Evolutionary conservation across 352 stramenopile genomes (phyloP).

Genomic region (Pythium angustatum): DNA sequence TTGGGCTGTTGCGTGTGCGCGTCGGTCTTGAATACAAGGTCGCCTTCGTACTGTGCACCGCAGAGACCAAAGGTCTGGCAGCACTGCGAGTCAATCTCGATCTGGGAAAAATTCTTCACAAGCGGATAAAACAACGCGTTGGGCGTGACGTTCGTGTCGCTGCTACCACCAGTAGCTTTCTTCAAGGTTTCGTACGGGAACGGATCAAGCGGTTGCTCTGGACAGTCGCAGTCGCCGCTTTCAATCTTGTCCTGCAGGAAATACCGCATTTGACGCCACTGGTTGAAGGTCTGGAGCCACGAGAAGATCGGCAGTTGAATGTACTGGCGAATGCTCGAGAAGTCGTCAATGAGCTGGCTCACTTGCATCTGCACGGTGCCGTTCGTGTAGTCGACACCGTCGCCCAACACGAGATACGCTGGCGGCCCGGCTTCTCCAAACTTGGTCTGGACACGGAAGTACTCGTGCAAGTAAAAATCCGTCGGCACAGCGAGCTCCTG

Average conservation of each 20-base stretch:
- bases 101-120: constrained; percentile 84
- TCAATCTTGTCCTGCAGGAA: constrained; percentile 78
- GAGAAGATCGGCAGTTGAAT: constrained; percentile 85
- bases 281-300: constrained; percentile 88
- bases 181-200: constrained; percentile 74
- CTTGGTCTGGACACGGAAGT: constrained; percentile 86
- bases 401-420: constrained; percentile 81
- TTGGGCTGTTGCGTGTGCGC: constrained; percentile 13
- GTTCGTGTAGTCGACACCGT: constrained; percentile 72
- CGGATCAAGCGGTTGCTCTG: constrained; percentile 70
- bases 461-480: constrained; percentile 89
- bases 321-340: constrained; percentile 75
- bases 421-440: constrained; percentile 83
- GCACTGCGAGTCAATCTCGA: constrained; percentile 88
- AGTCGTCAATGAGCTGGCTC: constrained; percentile 67
- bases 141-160: constrained; percentile 50
- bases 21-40: constrained; percentile 73
- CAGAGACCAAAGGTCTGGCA: constrained; percentile 89
- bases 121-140: constrained; percentile 76
- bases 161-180: background rate
- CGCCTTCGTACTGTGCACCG: constrained; percentile 80
- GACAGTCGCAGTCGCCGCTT: constrained; percentile 61
- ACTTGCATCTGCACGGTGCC: constrained; percentile 47
- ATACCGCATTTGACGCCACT: constrained; percentile 84
- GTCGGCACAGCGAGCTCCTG: constrained; percentile 86